phyloP scores from a whole-genome alignment of 352 stramenopile genomes.

The Blastocystis sp. region DNA sequence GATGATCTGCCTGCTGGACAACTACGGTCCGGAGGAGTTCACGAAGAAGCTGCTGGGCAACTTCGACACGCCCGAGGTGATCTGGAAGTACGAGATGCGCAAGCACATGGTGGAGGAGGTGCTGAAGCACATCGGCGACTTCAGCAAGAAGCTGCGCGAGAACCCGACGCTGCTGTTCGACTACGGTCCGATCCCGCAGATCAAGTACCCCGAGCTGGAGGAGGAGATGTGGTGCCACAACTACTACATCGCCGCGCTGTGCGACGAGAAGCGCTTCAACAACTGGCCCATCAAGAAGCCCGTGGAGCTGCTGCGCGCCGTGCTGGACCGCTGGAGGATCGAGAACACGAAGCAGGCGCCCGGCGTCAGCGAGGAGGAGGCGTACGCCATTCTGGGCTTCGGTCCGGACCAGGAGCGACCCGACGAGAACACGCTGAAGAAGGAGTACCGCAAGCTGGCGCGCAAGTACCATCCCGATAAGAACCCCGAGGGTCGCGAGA shows the following conservation, averaged over 20 bases:
- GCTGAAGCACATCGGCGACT: conserved; percentile 88
- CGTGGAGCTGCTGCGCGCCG: conserved; percentile 83
- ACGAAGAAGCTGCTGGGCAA: conserved; percentile 85
- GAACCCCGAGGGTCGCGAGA: conserved; percentile 81
- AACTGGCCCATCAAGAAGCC: conserved; percentile 85
- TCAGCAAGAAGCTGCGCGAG: conserved; percentile 85
- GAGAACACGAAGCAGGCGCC: conserved; percentile 80
- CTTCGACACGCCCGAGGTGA: conserved; percentile 86
- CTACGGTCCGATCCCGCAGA: conserved; percentile 88
- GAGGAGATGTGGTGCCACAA: conserved; percentile 90
- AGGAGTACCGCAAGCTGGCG: conserved; percentile 78
- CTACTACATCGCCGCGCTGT: conserved; percentile 90
- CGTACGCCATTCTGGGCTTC: conserved; percentile 78
- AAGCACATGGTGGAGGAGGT: conserved; percentile 86
- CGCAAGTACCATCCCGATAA: conserved; percentile 79
- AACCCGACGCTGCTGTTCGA: conserved; percentile 86
- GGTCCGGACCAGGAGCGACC: conserved; percentile 43
- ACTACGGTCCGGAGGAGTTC: conserved; percentile 84
- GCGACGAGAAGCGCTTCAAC: conserved; percentile 81
- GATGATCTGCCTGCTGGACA: conserved; percentile 86
- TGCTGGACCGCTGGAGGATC: conserved; percentile 83
- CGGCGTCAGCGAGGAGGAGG: conserved; percentile 77
- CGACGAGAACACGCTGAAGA: conserved; percentile 76
- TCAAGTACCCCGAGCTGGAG: conserved; percentile 86
- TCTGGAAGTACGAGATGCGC: conserved; percentile 91